These are phyloP conservation scores for Physocladia obscura DNA, from an alignment of 192 early-diverging fungal genomes.

Conservation along the genomic window DNA sequence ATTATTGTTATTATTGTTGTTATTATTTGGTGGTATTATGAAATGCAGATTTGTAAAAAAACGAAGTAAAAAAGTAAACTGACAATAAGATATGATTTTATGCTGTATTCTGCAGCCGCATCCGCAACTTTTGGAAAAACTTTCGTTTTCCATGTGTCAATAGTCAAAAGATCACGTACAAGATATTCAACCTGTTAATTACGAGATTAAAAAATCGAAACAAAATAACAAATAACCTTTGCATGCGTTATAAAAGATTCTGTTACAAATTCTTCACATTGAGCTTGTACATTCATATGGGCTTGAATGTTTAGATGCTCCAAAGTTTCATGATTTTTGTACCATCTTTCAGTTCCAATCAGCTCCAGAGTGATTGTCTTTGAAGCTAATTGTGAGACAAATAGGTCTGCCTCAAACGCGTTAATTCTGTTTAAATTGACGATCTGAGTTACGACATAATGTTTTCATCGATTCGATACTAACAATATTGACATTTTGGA, in stretches of 20 bases:
- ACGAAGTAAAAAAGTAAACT: background rate
- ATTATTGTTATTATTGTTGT: slow-evolving; percentile 2
- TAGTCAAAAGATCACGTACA: slow-evolving; percentile 43
- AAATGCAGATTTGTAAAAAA: background rate
- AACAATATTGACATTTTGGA: too few relatives aligned
- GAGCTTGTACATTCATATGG: slow-evolving; percentile 40
- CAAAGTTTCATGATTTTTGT: slow-evolving; percentile 44
- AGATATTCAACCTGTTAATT: slow-evolving; percentile 33
- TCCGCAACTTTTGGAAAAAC: slow-evolving; percentile 40
- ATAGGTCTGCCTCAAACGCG: slow-evolving; percentile 25
- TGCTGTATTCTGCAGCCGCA: slow-evolving; percentile 23
- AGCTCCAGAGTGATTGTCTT: slow-evolving; percentile 12
- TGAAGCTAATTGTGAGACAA: slow-evolving; percentile 12
- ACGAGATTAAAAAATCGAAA: background rate
- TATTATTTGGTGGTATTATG: background rate
- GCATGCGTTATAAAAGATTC: slow-evolving; percentile 36
- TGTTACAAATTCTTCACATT: slow-evolving; percentile 49
- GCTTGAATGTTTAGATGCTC: slow-evolving; percentile 56
- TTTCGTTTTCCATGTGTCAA: slow-evolving; percentile 46
- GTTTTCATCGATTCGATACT: too few relatives aligned
- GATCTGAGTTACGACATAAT: too few relatives aligned
- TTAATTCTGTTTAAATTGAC: too few relatives aligned
- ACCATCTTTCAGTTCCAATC: slow-evolving; percentile 39
- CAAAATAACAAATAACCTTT: slow-evolving; percentile 35
- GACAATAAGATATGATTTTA: slow-evolving; percentile 49